A percentile compares a stretch with the other conserved stretches of the same genome.
phyloP scores from a whole-genome alignment of 2,329 filamentous ascomycete species.

The Furcasterigmium furcatum region DNA sequence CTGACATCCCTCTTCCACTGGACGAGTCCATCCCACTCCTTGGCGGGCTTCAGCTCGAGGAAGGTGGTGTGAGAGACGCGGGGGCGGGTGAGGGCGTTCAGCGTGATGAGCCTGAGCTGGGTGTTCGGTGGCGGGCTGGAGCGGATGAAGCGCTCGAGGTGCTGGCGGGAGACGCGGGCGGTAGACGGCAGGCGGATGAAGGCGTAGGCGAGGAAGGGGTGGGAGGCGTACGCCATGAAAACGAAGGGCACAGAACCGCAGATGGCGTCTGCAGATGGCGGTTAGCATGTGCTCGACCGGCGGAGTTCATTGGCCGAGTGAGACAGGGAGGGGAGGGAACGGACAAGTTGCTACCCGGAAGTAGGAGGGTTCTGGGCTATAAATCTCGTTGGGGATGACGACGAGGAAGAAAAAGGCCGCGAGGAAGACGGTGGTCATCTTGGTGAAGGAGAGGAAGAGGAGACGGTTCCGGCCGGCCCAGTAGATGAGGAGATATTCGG shows the following conservation, averaged over 20 bases:
- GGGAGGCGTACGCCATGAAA: slow-evolving; percentile 60
- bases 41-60: slow-evolving; percentile 28
- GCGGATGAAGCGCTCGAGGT: slow-evolving; percentile 49
- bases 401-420: slow-evolving; percentile 64
- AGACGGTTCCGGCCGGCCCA: slow-evolving; percentile 68
- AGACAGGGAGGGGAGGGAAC: no score
- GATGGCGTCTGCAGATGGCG: slow-evolving; percentile 42
- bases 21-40: slow-evolving; percentile 32
- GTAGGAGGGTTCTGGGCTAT: neutral
- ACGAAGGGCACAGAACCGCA: slow-evolving; percentile 63
- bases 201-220: slow-evolving; percentile 70
- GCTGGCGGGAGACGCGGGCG: slow-evolving; percentile 57
- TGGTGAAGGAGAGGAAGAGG: slow-evolving; percentile 66
- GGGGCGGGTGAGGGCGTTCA: slow-evolving; percentile 53
- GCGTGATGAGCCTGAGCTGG: slow-evolving; percentile 49
- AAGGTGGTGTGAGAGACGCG: slow-evolving; percentile 41
- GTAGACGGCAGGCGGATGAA: slow-evolving; percentile 65
- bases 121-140: slow-evolving; percentile 37
- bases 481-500: slow-evolving; percentile 66
- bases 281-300: neutral
- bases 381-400: slow-evolving; percentile 56
- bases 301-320: neutral
- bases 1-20: slow-evolving; percentile 34
- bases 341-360: neutral
- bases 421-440: slow-evolving; percentile 68